Conservation (phyloP, 305 asterid species). For the Solanum hybrid region DNA sequence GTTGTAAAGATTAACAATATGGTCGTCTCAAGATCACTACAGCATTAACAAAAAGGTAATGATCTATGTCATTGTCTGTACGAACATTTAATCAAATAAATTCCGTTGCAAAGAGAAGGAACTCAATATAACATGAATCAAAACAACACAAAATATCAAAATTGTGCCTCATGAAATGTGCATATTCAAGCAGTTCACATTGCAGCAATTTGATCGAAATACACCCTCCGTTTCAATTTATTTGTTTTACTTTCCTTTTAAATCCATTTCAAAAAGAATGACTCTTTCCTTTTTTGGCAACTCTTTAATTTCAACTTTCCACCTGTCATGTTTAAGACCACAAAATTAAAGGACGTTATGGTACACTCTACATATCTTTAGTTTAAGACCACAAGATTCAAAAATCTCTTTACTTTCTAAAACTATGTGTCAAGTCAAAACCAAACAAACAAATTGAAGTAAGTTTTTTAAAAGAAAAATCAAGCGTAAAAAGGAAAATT, state of each 20-base stretch:
- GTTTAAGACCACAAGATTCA: not conserved
- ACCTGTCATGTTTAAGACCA: not conserved
- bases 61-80: not conserved
- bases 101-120: not conserved
- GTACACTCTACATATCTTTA: not conserved
- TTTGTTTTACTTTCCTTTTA: not conserved
- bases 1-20: not conserved
- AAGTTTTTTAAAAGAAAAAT: not conserved
- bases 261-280: not conserved
- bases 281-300: not conserved
- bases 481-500: not conserved
- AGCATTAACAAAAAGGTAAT: not conserved
- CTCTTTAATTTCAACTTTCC: not conserved
- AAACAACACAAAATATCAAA: not conserved
- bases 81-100: not conserved
- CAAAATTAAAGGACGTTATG: not conserved
- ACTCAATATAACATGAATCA: not conserved
- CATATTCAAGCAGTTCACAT: not conserved
- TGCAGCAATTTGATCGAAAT: not conserved
- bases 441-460: not conserved
- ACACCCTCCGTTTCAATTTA: not conserved
- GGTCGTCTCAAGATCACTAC: not conserved
- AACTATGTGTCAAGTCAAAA: not conserved
- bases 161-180: not conserved
- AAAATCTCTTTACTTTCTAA: not conserved